Conservation (phyloP, 83 land plant genomes). For the Diphasiastrum complanatum region DNA sequence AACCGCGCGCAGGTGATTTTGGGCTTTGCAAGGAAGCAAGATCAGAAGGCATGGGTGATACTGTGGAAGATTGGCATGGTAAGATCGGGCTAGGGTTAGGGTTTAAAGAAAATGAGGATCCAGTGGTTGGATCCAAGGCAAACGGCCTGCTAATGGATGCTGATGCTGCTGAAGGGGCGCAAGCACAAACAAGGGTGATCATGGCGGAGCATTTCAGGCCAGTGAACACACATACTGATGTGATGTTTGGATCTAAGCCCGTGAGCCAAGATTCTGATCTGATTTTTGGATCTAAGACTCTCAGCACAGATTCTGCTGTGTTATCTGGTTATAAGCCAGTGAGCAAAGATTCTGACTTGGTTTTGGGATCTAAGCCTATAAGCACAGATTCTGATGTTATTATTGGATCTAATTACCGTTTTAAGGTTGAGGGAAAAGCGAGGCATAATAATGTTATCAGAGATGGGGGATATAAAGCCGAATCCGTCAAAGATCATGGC, state of each 20-base stretch:
- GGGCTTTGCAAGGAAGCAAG: constrained; percentile 38
- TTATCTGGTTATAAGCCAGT: no score
- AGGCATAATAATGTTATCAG: constrained; percentile 2
- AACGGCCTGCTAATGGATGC: no score
- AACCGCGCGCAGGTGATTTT: constrained; percentile 73
- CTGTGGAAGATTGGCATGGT: not conserved
- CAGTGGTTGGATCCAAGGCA: no score
- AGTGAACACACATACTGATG: no score
- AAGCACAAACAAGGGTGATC: no score
- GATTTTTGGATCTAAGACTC: no score
- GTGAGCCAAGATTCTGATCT: no score
- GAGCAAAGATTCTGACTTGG: not conserved
- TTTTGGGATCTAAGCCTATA: not conserved
- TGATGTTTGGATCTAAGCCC: no score
- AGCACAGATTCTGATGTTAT: not conserved
- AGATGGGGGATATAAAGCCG: constrained; percentile 7
- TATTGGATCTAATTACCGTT: not conserved
- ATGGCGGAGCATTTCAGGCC: no score
- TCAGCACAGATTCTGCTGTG: no score
- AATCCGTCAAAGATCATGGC: constrained; percentile 4
- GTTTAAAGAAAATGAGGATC: no score
- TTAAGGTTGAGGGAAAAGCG: constrained; percentile 12
- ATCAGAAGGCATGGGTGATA: not conserved
- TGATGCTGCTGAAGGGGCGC: no score
- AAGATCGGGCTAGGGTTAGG: not conserved